Base-by-base conservation (phyloP, 306 rosid genomes). In the Sesbania bispinosa region DNA sequence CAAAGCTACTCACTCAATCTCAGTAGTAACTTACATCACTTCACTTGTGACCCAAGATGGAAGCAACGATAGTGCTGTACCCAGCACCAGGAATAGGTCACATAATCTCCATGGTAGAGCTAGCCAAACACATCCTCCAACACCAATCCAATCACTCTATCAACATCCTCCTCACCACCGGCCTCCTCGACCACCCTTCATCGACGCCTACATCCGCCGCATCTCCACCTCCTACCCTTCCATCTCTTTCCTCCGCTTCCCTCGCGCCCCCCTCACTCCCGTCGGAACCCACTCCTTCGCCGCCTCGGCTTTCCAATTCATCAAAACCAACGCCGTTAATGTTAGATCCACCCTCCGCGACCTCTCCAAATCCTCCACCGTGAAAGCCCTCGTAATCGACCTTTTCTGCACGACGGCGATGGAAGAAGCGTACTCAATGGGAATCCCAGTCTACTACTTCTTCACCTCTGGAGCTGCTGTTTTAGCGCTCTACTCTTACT, bases 201-300 rank as follows among this genome's bases (percentile, higher is more conserved):
- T 59, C 41, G 26, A 73, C 11, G 2, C 26, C 23, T 73, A 73
- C 69, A 33, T 73, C n/a, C 13, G 4, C 50, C n/a, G n/a, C n/a
- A n/a, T n/a, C n/a, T n/a, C n/a, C n/a, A n/a, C n/a, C n/a, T n/a
- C n/a, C n/a, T n/a, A 59, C 4, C 38, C 77, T 5, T 45, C 69
- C 69, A 45, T 72, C 69, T 32, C 51, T 50, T 73, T 73, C 69
- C 50, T 1, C 51, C 69, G 51, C 27, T 39, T 73, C 18, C 77
- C 77, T 18, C 9, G 0, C 16, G 0, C 68, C 36, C n/a, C n/a
- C n/a, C n/a, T n/a, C n/a, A n/a, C n/a, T n/a, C n/a, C n/a, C n/a
- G n/a, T n/a, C 1, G 10, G 47, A 24, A 0, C 3, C 5, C 23
- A 8, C 0, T 18, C 38, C 69, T 0, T 7, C 10, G 0, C 3